These are phyloP conservation scores for Lodderomyces margitis DNA, from an alignment of 1,139 yeast species.

Conservation along the genomic window DNA sequence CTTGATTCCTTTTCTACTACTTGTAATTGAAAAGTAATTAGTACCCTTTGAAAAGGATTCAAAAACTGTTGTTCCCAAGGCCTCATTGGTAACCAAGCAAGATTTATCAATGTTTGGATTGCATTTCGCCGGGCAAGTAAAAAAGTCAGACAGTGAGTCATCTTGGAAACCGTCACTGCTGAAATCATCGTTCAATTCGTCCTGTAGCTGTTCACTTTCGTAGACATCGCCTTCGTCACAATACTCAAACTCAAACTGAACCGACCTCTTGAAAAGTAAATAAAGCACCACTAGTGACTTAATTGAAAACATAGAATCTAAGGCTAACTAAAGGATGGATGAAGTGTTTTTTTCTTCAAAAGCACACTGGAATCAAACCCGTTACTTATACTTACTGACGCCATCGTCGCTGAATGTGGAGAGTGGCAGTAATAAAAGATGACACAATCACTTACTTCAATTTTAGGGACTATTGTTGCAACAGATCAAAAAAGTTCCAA, in stretches of 20 bases:
- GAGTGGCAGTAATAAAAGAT: too few relatives aligned
- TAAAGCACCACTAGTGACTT: not conserved
- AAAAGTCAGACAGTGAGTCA: not conserved
- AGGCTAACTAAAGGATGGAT: not conserved
- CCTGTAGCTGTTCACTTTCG: not conserved
- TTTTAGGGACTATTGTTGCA: not conserved
- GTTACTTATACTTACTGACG: not conserved
- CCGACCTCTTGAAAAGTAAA: not conserved
- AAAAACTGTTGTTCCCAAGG: conserved; percentile 18
- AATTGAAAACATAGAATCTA: not conserved
- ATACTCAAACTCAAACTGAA: not conserved
- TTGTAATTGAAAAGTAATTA: conserved; percentile 13
- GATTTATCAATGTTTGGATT: conserved; percentile 23
- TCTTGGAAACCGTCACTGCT: not conserved
- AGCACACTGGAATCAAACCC: not conserved
- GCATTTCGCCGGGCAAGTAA: conserved; percentile 15
- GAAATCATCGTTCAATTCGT: not conserved
- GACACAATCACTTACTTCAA: too few relatives aligned
- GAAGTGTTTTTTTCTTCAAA: too few relatives aligned
- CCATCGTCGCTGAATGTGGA: too few relatives aligned
- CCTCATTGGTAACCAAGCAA: conserved; percentile 26
- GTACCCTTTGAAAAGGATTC: conserved; percentile 18
- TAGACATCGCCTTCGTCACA: not conserved
- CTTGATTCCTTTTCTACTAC: conserved; percentile 12
- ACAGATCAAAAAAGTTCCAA: conserved; percentile 3